Evolutionary conservation across 495 filamentous ascomycete species (phyloP), one percentile per base, ranked within the genome.

Genomic region (Trichoderma erinaceum): DNA sequence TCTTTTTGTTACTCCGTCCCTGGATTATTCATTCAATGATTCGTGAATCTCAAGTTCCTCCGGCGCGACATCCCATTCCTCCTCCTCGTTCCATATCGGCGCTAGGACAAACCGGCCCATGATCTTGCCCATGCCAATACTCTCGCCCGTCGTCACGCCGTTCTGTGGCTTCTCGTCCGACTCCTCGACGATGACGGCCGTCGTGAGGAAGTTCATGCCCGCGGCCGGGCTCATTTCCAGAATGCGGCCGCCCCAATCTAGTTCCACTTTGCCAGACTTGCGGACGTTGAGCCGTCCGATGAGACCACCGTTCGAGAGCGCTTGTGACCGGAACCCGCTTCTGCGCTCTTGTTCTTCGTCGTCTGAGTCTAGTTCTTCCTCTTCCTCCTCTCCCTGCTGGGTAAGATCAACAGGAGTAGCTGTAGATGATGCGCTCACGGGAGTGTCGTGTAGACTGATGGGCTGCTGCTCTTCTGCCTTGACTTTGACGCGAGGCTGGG

Each of bases 271-370:
- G 66, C 88, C 88, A 11, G 84, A 87, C 72, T 85, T 79, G 69
- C 85, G 81, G 23, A 90, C 81, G 41, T 84, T 75, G 41, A 90
- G 74, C 70, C 85, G 85, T 38, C 88, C 88, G 5, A 86, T 80
- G 66, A 73, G 79, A n/a, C 87, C 87, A 4, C 79, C 78, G 16
- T 77, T 74, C 6, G 73, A 67, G 61, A 75, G 74, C n/a, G 75
- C 76, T 66, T 66, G 75, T 65, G 68, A 65, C 63, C 67, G 71
- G n/a, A 25, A 77, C 65, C 67, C 69, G 15, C 43, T 65, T 15
- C 67, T 67, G 23, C 56, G 64, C 67, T 63, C 74, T 43, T 71
- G 56, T 18, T 73, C 71, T 3, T 68, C 70, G 32, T 32, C 75
- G 64, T 69, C 75, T 66, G 38, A 67, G 32, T 74, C 76, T 71